Base-by-base conservation (phyloP, 208 protist genomes). In the Acanthamoeba royreba region DNA sequence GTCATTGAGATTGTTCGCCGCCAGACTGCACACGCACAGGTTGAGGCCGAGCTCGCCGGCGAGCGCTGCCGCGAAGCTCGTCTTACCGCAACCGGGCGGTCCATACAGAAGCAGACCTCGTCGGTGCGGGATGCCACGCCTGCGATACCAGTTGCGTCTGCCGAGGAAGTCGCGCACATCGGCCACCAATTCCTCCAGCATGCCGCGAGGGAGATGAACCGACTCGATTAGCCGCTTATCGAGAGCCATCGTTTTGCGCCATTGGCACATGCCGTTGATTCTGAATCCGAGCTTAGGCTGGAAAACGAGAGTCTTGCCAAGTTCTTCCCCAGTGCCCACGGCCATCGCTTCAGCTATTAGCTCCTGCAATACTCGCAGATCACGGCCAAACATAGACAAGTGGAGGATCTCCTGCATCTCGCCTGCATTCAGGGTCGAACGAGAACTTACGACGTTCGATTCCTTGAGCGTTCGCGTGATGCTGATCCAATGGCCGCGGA, bases 11-110 rank as follows among this genome's bases (percentile, higher is more conserved):
- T 4, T 69, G 5, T n/a, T 35, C 28, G 28, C 33, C 28, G 58
- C 28, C 1, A 69, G 58, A 31, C 58, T 69, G 33, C 99, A 96
- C 15, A 99, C 96, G 53, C 97, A 98, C 92, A 99, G 98, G 58
- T 97, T 97, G 28, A 98, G 96, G 19, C 96, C 96, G 46, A 99
- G 93, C 91, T 98, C 96, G 17, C 98, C 98, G 22, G 98, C 98
- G 1, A 99, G 94, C 22, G 98, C 98, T 4, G 58, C 7, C 7
- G 72, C 72, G 5, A 69, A 85, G 4, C 22, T 45, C 28, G 33
- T 85, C 7, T 85, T 85, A 1, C 72, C 72, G 38, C 38, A 42
- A 33, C 72, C 72, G 38, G 72, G 72, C 5, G 72, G 72, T 5
- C 72, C 72, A 42, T 85, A 85, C 1, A 85, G 72, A 85, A 85